phyloP scores from a whole-genome alignment of 371 early-diverging fungal genomes.

The Mucor indicus region DNA sequence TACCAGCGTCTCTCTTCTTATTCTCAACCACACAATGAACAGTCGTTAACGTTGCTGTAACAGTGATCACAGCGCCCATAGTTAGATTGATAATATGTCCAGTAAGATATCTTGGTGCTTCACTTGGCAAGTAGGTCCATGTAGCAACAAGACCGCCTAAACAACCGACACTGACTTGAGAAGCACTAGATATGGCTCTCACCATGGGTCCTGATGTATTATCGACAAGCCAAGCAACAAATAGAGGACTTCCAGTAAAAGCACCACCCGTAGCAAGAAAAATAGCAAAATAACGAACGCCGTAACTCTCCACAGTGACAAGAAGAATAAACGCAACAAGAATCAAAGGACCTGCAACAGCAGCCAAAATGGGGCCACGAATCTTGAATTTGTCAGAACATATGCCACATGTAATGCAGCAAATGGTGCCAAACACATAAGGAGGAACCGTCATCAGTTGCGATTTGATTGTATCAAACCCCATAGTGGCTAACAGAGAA shows the following conservation, averaged over 20 bases:
- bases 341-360: conserved; percentile 12
- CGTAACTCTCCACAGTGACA: conserved; percentile 10
- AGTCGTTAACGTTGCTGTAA: conserved; percentile 5
- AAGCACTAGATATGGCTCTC: conserved; percentile 20
- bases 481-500: conserved; percentile 14
- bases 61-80: conserved; percentile 10
- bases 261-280: conserved; percentile 25
- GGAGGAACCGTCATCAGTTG: conserved; percentile 43
- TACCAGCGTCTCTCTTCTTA: conserved; percentile 12
- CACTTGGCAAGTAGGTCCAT: conserved; percentile 23
- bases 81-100: conserved; percentile 23
- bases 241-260: conserved; percentile 21
- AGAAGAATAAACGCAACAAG: conserved; percentile 14
- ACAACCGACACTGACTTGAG: conserved; percentile 14
- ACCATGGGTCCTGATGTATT: conserved; percentile 25
- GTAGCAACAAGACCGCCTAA: conserved; percentile 22
- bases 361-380: conserved; percentile 24
- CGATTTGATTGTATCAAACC: conserved; percentile 18
- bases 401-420: conserved; percentile 23
- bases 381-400: conserved; percentile 26
- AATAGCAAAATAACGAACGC: conserved; percentile 23
- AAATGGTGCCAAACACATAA: conserved; percentile 26
- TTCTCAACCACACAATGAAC: conserved; percentile 13
- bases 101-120: conserved; percentile 19
- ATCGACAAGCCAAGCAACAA: conserved; percentile 23